Base-by-base conservation (phyloP, 108 stramenopile genomes). In the Nannochloropsis salina region DNA sequence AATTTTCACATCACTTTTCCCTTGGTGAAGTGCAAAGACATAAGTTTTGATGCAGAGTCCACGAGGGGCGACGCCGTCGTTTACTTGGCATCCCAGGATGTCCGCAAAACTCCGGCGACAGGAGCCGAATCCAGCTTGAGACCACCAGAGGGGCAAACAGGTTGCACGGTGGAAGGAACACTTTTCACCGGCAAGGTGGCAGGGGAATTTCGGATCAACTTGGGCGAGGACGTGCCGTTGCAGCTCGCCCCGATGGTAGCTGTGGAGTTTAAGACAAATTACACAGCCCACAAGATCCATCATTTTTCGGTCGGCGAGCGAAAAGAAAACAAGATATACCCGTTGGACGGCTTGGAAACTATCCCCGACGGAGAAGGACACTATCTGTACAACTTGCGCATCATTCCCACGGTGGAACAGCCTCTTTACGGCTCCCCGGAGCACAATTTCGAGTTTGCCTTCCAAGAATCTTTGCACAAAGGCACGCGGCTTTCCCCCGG, bases 1-100 rank as follows among this genome's bases (percentile, higher is more conserved):
- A 84, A 84, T 18, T 80, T 88, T 41, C 88, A 85, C 74, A 45
- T 82, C 9, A 88, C 88, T 2, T 88, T 88, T 47, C 88, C 88
- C 2, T 85, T 51, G 80, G 42, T 88, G 21, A 41, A 42, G 41
- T 88, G 88, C 84, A 82, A 79, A 21, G 80, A 81, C 31, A 81
- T 74, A n/a, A 74, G 61, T n/a, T 74, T 74, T n/a, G 61, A 74
- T 74, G 61, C 61, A 3, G 61, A 74, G 61, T 74, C 61, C 61
- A 74, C 61, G n/a, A 15, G 61, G 61, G 61, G 61, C 61, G 61
- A 74, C 0, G 61, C 61, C 61, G 61, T 74, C 61, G 61, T 74
- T 15, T n/a, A 74, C n/a, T n/a, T 74, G 15, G 61, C 61, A 74
- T 15, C 61, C 6, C 61, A 74, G 61, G 61, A 74, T n/a, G 61